phyloP scores from a whole-genome alignment of 2,329 filamentous ascomycete genomes.

The Penicillium sp. region DNA sequence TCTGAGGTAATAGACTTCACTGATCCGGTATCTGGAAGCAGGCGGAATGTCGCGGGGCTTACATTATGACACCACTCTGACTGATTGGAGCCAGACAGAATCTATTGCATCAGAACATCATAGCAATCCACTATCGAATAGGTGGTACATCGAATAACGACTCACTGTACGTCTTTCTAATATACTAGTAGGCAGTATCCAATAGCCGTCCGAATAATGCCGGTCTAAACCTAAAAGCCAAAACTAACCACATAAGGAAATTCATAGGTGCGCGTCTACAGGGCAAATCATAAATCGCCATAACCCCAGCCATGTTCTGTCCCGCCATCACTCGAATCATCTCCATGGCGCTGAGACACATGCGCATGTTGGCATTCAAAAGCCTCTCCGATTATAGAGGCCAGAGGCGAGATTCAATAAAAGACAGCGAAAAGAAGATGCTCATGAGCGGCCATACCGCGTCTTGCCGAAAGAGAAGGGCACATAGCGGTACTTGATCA shows the following conservation, averaged over 20 bases:
- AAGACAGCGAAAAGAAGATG: conserved; percentile 4
- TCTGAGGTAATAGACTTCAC: too few species aligned
- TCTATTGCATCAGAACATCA: too few species aligned
- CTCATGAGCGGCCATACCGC: conserved; percentile 54
- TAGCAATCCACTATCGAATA: too few species aligned
- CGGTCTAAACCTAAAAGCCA: conserved; percentile 1
- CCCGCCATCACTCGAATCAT: conserved; percentile 14
- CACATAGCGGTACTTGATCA: conserved; percentile 99
- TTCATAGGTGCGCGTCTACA: background rate
- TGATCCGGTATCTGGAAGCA: too few species aligned
- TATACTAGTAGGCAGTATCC: too few species aligned
- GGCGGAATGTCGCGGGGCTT: too few species aligned
- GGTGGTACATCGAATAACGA: too few species aligned
- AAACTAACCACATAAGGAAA: background rate
- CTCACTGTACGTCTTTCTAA: too few species aligned
- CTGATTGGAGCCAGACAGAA: too few species aligned
- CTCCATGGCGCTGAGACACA: conserved; percentile 12
- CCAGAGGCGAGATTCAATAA: conserved; percentile 2
- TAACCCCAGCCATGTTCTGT: conserved; percentile 2
- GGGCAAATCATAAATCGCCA: conserved; percentile 16
- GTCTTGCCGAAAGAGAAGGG: conserved; percentile 90
- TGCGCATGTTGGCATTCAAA: conserved; percentile 12
- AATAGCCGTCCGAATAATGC: too few species aligned
- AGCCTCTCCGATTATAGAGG: conserved; percentile 7
- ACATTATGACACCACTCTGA: too few species aligned